phyloP scores from a whole-genome alignment of 305 asterid genomes.

The Fraxinus xanthoxyloides region DNA sequence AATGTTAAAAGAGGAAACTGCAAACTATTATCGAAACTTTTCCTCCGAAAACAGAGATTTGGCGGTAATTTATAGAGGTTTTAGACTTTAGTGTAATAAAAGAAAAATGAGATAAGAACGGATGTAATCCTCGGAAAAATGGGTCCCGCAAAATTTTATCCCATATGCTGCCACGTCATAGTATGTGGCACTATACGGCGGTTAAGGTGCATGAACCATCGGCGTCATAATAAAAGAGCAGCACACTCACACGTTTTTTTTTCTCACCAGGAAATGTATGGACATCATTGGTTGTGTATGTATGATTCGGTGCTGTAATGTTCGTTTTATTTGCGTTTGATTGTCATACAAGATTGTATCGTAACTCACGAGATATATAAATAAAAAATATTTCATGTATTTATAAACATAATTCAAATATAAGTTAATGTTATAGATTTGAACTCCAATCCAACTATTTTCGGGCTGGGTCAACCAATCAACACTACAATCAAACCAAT shows the following conservation, averaged over 20 bases:
- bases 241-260: neutral
- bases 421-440: too few species aligned
- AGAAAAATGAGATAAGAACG: conserved; percentile 24
- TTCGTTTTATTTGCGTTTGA: neutral
- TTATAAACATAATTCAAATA: too few species aligned
- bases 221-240: neutral
- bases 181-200: conserved; percentile 25
- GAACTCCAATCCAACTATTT: too few species aligned
- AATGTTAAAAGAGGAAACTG: neutral
- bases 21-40: neutral
- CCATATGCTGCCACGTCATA: conserved; percentile 43
- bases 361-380: too few species aligned
- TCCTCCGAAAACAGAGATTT: conserved; percentile 6
- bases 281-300: neutral
- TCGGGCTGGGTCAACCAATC: too few species aligned
- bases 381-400: too few species aligned
- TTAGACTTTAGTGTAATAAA: neutral
- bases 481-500: too few species aligned
- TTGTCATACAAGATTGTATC: too few species aligned
- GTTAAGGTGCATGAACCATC: conserved; percentile 38
- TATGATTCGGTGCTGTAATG: neutral
- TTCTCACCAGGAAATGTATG: neutral
- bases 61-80: conserved; percentile 30
- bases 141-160: conserved; percentile 28
- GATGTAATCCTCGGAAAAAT: conserved; percentile 25